Conservation (phyloP, 2,329 filamentous ascomycete species). For the Alternaria gaisen region DNA sequence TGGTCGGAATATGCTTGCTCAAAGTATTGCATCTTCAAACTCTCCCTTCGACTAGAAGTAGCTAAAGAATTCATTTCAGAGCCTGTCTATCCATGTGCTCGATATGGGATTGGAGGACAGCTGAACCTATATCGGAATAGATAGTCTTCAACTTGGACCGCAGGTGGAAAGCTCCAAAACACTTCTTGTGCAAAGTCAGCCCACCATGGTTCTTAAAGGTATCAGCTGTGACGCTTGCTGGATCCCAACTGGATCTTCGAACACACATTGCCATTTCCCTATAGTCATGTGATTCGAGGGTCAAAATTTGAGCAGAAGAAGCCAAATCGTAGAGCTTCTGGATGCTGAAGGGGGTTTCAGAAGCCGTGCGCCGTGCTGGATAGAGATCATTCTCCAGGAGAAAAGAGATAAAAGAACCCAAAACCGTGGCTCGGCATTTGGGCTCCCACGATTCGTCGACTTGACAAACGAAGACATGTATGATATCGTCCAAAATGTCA, state of each 20-base stretch:
- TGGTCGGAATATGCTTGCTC: neutral
- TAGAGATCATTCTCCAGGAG: conserved; percentile 15
- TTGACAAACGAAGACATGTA: conserved; percentile 14
- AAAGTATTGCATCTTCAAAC: neutral
- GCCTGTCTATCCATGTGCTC: conserved; percentile 25
- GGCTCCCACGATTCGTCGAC: conserved; percentile 8
- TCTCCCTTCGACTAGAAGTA: neutral
- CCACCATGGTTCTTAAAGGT: conserved; percentile 15
- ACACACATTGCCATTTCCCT: conserved; percentile 10
- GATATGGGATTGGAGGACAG: conserved; percentile 14
- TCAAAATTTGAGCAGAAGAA: conserved; percentile 7
- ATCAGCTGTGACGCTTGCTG: conserved; percentile 7
- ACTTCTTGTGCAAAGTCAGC: conserved; percentile 5
- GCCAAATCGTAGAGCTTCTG: conserved; percentile 9
- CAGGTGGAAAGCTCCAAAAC: conserved; percentile 12
- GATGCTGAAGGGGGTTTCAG: conserved; percentile 16
- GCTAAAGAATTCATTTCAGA: conserved; percentile 13
- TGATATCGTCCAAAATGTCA: conserved; percentile 13
- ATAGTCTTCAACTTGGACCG: conserved; percentile 5
- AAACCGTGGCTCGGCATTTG: conserved; percentile 11
- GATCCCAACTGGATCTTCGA: conserved; percentile 12
- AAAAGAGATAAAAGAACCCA: conserved; percentile 14
- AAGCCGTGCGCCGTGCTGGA: conserved; percentile 8
- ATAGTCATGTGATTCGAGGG: conserved; percentile 15
- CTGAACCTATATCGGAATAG: conserved; percentile 11